Conservation (phyloP, 139 green algal species). For the Micromonas commoda region DNA sequence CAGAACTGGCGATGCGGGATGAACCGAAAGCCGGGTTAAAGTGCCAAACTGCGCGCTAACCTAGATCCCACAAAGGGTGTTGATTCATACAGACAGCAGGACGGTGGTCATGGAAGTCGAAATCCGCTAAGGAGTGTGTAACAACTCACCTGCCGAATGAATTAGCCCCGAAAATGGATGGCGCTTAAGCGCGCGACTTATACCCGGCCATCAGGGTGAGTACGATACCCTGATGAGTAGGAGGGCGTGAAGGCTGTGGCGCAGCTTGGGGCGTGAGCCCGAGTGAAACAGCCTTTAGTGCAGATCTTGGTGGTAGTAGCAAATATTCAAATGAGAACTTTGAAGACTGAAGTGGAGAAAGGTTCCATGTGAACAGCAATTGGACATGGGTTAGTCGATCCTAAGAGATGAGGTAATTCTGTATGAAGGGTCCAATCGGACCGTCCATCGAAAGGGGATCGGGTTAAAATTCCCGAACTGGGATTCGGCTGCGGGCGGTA, state of each 20-base stretch:
- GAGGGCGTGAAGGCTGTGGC: conserved; percentile 75
- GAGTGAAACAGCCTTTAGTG: conserved; percentile 76
- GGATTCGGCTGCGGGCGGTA: conserved; percentile 72
- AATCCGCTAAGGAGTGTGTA: conserved; percentile 97
- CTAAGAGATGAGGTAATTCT: conserved; percentile 82
- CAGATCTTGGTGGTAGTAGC: conserved; percentile 93
- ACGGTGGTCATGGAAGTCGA: conserved; percentile 96
- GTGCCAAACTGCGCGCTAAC: conserved; percentile 83
- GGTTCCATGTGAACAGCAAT: conserved; percentile 93
- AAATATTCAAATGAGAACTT: conserved; percentile 93
- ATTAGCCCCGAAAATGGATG: conserved; percentile 96
- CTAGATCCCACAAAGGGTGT: conserved; percentile 91
- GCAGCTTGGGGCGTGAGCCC: conserved; percentile 73
- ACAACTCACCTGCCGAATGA: conserved; percentile 96
- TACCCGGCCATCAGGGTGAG: conserved; percentile 75
- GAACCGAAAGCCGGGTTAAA: conserved; percentile 86
- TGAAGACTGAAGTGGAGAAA: conserved; percentile 87
- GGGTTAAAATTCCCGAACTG: conserved; percentile 91
- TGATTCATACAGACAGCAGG: conserved; percentile 89
- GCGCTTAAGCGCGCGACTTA: conserved; percentile 83
- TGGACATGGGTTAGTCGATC: conserved; percentile 91
- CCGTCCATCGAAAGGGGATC: conserved; percentile 81
- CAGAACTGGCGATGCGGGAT: conserved; percentile 94
- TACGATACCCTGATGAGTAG: conserved; percentile 83
- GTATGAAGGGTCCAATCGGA: conserved; percentile 73